Conservation (phyloP, 306 rosid species). For the Glycine tomentella region DNA sequence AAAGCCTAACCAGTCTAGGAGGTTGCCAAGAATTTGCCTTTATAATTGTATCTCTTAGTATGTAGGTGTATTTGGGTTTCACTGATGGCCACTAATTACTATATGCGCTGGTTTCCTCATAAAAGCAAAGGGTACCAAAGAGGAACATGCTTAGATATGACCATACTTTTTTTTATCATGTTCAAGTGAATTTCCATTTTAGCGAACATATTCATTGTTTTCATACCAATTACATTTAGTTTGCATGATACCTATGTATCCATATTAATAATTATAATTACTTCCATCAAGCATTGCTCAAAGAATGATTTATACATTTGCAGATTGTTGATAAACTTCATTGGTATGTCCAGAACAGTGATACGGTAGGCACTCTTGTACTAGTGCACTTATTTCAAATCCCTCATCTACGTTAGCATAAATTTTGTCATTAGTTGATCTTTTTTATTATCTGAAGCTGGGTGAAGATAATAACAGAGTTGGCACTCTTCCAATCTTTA, state of each 20-base stretch:
- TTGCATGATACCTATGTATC: not conserved
- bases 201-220: conserved; percentile 8
- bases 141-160: not conserved
- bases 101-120: not conserved
- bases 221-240: conserved; percentile 11
- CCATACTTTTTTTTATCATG: not conserved
- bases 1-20: not conserved
- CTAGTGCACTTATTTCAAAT: not conserved
- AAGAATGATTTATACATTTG: conserved; percentile 41
- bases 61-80: not conserved
- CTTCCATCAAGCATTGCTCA: conserved; percentile 39
- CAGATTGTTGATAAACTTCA: conserved; percentile 77
- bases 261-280: conserved; percentile 12
- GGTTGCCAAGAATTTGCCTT: not conserved
- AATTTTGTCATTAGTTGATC: conserved; percentile 7
- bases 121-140: not conserved
- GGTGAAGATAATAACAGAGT: not conserved
- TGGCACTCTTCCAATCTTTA: not conserved
- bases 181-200: not conserved
- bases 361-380: conserved; percentile 58
- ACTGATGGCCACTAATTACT: not conserved
- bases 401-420: not conserved
- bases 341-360: conserved; percentile 63
- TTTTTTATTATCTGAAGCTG: not conserved
- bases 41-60: not conserved